Evolutionary conservation across 2,329 filamentous ascomycete species (phyloP).

Genomic region (Beauveria australis): DNA sequence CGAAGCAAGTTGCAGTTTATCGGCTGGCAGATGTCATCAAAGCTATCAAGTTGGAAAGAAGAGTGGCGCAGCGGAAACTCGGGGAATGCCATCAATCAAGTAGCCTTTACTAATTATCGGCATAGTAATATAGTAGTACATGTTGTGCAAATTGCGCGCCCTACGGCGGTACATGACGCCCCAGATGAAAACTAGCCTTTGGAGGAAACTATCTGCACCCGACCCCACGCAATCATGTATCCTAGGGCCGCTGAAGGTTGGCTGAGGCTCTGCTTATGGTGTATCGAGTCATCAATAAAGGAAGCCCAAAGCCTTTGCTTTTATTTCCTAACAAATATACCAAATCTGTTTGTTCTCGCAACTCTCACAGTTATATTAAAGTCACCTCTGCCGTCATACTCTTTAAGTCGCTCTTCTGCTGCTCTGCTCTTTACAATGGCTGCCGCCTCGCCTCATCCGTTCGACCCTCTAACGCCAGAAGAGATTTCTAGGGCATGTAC

Average conservation of each 20-base stretch:
- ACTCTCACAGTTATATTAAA: not conserved
- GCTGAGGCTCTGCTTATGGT: not conserved
- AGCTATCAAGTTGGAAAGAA: too few relatives aligned
- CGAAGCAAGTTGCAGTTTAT: too few relatives aligned
- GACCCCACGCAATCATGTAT: not conserved
- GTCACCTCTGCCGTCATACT: not conserved
- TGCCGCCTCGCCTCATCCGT: slow-evolving; percentile 14
- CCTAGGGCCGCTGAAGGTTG: not conserved
- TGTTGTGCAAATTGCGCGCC: not conserved
- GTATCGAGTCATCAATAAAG: not conserved
- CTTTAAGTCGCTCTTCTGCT: not conserved
- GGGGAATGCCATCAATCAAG: too few relatives aligned
- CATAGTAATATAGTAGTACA: not conserved
- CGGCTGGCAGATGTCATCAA: too few relatives aligned
- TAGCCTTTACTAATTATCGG: too few relatives aligned
- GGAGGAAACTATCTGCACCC: not conserved
- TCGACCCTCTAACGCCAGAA: slow-evolving; percentile 20
- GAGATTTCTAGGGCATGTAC: slow-evolving; percentile 18
- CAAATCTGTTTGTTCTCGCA: not conserved
- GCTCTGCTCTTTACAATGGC: not conserved
- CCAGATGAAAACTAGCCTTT: not conserved
- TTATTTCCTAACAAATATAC: too few relatives aligned
- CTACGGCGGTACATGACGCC: not conserved
- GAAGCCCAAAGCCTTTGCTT: not conserved
- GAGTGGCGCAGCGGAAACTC: too few relatives aligned